phyloP scores from a whole-genome alignment of 805 yeast species.

The Tetrapisispora arboricola region DNA sequence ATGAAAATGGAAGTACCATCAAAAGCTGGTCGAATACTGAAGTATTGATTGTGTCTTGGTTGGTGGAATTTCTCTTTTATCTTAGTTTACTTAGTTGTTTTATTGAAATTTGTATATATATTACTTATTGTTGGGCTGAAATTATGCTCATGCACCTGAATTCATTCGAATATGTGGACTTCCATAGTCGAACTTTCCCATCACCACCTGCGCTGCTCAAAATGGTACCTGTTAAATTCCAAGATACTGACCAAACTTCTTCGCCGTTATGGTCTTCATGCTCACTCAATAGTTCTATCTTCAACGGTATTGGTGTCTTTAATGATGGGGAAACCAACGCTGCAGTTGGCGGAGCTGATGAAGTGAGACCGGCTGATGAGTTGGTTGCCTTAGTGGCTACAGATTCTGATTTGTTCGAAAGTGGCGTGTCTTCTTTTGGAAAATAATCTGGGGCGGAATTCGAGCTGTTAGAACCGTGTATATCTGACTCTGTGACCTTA shows the following conservation, averaged over 20 bases:
- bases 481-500: conserved; percentile 44
- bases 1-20: no score
- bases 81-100: no score
- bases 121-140: conserved; percentile 27
- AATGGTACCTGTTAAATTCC: conserved; percentile 92
- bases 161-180: conserved; percentile 71
- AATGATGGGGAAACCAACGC: conserved; percentile 1
- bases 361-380: neutral
- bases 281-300: conserved; percentile 53
- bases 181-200: conserved; percentile 87
- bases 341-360: neutral
- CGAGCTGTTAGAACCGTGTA: neutral
- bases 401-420: neutral
- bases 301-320: conserved; percentile 6
- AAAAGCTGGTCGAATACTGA: no score
- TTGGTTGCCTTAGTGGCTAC: neutral
- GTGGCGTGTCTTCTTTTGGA: neutral
- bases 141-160: conserved; percentile 89
- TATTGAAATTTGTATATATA: neutral
- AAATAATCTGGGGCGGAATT: neutral
- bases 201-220: conserved; percentile 93
- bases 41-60: no score
- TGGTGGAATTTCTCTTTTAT: no score
- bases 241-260: conserved; percentile 93
- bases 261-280: conserved; percentile 74